These are phyloP conservation scores for Mycena sanguinolenta DNA, from an alignment of 768 basidiomycete genomes.

Conservation along the genomic window DNA sequence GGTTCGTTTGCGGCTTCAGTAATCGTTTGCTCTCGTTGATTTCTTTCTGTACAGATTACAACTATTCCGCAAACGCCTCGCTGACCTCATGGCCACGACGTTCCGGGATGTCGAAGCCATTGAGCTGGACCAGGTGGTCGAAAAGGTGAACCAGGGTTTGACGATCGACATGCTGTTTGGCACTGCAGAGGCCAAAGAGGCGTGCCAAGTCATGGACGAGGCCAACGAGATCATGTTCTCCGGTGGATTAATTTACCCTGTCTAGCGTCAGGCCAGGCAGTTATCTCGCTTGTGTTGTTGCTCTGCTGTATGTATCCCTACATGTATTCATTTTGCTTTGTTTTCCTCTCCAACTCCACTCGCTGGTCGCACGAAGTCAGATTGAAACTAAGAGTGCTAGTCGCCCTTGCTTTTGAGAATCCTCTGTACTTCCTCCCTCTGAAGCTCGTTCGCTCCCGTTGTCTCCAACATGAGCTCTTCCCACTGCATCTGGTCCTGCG, in stretches of 20 bases:
- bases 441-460: slow-evolving; percentile 73
- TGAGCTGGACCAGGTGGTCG: slow-evolving; percentile 76
- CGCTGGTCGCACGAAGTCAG: neutral
- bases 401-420: slow-evolving; percentile 64
- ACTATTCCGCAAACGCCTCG: slow-evolving; percentile 85
- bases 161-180: slow-evolving; percentile 79
- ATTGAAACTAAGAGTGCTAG: slow-evolving; percentile 22
- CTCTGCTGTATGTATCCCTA: slow-evolving; percentile 31
- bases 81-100: slow-evolving; percentile 74
- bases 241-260: slow-evolving; percentile 56
- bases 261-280: slow-evolving; percentile 22
- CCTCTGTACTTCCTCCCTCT: slow-evolving; percentile 69
- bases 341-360: neutral
- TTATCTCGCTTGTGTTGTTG: neutral
- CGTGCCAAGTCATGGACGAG: slow-evolving; percentile 82
- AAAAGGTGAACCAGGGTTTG: slow-evolving; percentile 83
- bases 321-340: slow-evolving; percentile 14
- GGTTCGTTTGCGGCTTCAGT: slow-evolving; percentile 61
- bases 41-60: slow-evolving; percentile 64
- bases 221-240: slow-evolving; percentile 89
- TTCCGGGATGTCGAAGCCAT: slow-evolving; percentile 85
- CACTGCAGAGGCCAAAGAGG: slow-evolving; percentile 81
- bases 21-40: slow-evolving; percentile 26
- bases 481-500: slow-evolving; percentile 64
- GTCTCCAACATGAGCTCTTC: slow-evolving; percentile 63